Base-by-base conservation (phyloP, 192 early-diverging fungal genomes). In the Phycomyces nitens region DNA sequence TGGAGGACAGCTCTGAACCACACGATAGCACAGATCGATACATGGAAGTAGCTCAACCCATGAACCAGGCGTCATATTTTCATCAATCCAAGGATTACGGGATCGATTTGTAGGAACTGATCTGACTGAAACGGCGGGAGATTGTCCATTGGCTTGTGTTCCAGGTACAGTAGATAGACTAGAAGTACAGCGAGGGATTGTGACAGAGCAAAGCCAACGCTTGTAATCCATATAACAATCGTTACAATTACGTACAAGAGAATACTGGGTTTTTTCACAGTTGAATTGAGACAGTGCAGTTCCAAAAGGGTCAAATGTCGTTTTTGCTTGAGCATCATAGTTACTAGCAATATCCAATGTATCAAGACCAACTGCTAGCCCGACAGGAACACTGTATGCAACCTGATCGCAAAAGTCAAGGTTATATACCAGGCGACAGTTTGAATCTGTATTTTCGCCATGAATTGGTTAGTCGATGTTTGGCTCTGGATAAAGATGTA, bases 1-100 rank as follows among this genome's bases (percentile, higher is more conserved):
- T 21, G 76, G 73, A 24, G 84, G 84, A 70, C 84, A 85, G 50
- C 81, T 80, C 64, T 80, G 80, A 4, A 83, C 80, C 0, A 82
- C 73, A 54, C 78, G 73, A 65, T 75, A 85, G 27, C 84, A 85
- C 10, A 85, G 62, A 60, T 85, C 79, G 58, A 81, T 71, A 58
- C 84, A 85, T 18, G 84, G 84, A 27, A 81, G 58, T 14, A 83
- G 57, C 58, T 85, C 84, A 5, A 57, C 72, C 70, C 75, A 85
- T 22, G 59, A 39, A 5, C 74, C 73, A 14, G 73, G 73, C 7
- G 49, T 38, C 20, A 53, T 54, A 10, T 65, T 65, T 0, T 22
- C 8, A 24, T 71, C 64, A 0, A 76, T 63, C 74, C 74, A 76
- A 5, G 72, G 66, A 39, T 80, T 73, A 54, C 79, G 61, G 39